phyloP scores from a whole-genome alignment of 148 eudicot genomes.

The Vaccinium vitisidaea region DNA sequence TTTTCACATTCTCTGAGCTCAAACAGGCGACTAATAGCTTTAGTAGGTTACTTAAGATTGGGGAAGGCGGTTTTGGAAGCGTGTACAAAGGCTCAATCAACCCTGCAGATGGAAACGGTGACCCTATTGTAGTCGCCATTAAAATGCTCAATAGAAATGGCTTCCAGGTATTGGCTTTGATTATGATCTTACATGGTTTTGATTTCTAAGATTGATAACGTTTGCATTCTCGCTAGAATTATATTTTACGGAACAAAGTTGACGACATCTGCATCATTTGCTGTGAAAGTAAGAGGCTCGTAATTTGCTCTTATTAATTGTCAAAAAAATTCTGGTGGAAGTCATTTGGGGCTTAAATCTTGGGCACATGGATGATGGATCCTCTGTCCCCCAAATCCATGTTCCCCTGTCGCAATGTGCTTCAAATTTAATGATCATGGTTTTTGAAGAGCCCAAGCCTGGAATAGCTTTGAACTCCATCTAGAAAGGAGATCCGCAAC shows the following conservation, averaged over 20 bases:
- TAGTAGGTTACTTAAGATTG: conserved; percentile 64
- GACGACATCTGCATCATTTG: neutral
- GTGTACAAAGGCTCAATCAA: conserved; percentile 71
- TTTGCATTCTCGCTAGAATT: conserved; percentile 4
- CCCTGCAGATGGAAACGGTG: conserved; percentile 44
- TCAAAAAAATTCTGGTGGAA: neutral
- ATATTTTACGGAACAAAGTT: neutral
- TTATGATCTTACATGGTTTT: neutral
- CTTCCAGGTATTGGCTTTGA: conserved; percentile 49
- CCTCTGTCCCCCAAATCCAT: neutral
- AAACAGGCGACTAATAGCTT: conserved; percentile 61
- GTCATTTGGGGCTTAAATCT: neutral
- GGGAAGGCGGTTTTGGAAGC: conserved; percentile 91
- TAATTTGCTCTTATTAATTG: neutral
- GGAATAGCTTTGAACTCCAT: too few species aligned
- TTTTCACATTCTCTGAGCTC: conserved; percentile 57
- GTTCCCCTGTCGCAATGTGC: neutral
- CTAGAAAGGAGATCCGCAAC: too few species aligned
- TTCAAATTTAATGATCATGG: neutral
- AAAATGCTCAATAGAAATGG: conserved; percentile 80
- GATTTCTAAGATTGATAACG: neutral
- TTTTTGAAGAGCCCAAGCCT: neutral
- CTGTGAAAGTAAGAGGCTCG: neutral
- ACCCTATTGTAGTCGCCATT: conserved; percentile 50
- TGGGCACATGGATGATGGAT: neutral